These are phyloP conservation scores for Taiwanofungus camphoratus DNA, from an alignment of 1,284 basidiomycete species.

Conservation along the genomic window DNA sequence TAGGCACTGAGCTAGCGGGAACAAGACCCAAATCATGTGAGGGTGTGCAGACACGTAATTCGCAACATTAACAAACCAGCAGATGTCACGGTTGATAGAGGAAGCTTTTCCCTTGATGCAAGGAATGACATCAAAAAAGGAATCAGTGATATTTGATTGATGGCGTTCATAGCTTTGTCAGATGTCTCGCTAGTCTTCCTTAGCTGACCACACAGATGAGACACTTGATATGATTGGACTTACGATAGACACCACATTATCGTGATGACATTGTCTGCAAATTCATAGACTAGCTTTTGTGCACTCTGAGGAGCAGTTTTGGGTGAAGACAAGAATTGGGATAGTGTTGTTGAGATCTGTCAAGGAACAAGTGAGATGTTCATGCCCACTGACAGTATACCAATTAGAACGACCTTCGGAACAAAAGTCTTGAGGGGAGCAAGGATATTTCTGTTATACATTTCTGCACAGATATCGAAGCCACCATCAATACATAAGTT, in stretches of 20 bases:
- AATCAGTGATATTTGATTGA: conserved; percentile 72
- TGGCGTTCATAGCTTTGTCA: conserved; percentile 82
- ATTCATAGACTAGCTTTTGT: conserved; percentile 75
- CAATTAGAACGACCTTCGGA: conserved; percentile 52
- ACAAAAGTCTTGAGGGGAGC: conserved; percentile 68
- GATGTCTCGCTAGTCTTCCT: conserved; percentile 73
- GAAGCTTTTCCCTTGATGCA: conserved; percentile 58
- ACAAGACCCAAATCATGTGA: not conserved
- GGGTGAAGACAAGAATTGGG: conserved; percentile 59
- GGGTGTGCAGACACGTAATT: not conserved
- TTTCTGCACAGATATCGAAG: conserved; percentile 89
- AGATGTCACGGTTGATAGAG: conserved; percentile 65
- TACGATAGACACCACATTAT: conserved; percentile 91
- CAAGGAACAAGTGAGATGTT: not conserved
- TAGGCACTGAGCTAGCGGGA: conserved; percentile 74
- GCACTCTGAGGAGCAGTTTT: conserved; percentile 59
- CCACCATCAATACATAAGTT: conserved; percentile 94
- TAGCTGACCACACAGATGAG: conserved; percentile 22
- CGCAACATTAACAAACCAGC: conserved; percentile 49
- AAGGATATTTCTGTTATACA: conserved; percentile 93
- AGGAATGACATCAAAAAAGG: conserved; percentile 86
- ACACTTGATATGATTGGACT: conserved; percentile 32
- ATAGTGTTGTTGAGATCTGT: conserved; percentile 70
- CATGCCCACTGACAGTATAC: too few relatives aligned
- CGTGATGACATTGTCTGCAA: conserved; percentile 88